Base-by-base conservation (phyloP, 768 basidiomycete species). In the Leucocoprinus birnbaumii region DNA sequence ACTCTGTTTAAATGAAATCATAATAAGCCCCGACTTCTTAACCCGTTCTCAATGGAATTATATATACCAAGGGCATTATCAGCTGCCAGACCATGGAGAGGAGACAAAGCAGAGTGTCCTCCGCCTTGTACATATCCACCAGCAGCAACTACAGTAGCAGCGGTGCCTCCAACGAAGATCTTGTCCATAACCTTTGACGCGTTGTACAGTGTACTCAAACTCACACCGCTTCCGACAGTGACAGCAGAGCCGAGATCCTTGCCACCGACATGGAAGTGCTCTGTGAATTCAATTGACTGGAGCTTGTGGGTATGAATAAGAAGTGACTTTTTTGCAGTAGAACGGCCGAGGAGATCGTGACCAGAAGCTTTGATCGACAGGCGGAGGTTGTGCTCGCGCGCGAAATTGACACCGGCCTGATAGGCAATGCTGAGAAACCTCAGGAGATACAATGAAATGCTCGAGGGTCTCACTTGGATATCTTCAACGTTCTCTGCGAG, bases 71-170 rank as follows among this genome's bases (percentile, higher is more conserved):
- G 8, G 26, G 38, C 51, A 45, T 54, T 67, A 54, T 69, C 70
- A 3, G 65, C 61, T 3, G 58, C 67, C 14, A 69, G 53, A 1
- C 67, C 66, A 18, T 65, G 56, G 2, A 55, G n/a, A 2, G 63
- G 67, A 10, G 66, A 63, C 3, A 68, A 40, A 3, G 62, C 60
- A 1, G 66, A 67, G 54, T 68, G 68, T 1, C 69, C 68, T 11
- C 52, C 68, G 16, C 68, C 68, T 60, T 70, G 68, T 16, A 70
- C 42, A 47, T 66, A 70, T 1, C 68, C 69, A 14, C 65, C 69
- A 9, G 64, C 62, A 4, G 60, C 40, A 2, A 58, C 65, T 13
- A 69, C 63, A 2, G 64, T 65, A 0, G 58, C 60, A 13, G 64
- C 62, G 1, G 59, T 42, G 3, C 63, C 66, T 14, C 31, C 31